Evolutionary conservation across 2,329 filamentous ascomycete species (phyloP), one percentile per base, ranked within the genome.

Genomic region (Hymenoscyphus infarciens): DNA sequence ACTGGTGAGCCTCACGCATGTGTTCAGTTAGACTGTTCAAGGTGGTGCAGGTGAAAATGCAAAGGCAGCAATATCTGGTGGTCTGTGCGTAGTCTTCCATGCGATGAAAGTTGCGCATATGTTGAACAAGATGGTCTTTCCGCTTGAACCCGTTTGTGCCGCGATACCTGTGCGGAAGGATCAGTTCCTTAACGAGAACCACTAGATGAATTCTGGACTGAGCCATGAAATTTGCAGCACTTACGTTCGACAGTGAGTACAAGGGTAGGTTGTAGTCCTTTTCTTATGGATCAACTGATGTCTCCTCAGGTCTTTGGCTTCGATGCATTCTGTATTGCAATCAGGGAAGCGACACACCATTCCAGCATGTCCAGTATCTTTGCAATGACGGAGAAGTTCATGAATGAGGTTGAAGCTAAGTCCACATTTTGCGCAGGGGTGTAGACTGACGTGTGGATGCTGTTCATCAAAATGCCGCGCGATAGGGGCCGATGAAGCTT

Each of bases 101-200:
- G 31, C 73, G 71, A 64, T 78, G 76, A 45, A 75, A 77, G 0
- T 70, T 70, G 1, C 66, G 66, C 19, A 77, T 64, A 59, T 78
- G 76, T 38, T 78, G 76, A 1, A 68, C 61, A 0, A 78, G 68
- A 58, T 78, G 76, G 53, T 78, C 76, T 10, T 69, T 73, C 19
- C 76, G 74, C 42, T 70, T 72, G 61, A 78, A 78, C 1, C 72
- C 73, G 3, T 72, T 63, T 11, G 68, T 66, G 1, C 73, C 75
- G 15, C 70, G 71, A 59, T 76, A 69, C 25, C 65, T 71, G 45
- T 16, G 11, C 38, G 57, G n/a, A 25, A 35, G 1, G 10, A 22
- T 52, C 4, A 52, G 45, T 19, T 33, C 25, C 25, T 27, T 27
- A 27, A 27, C 25, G 25, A 27, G 25, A 27, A 27, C 25, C 25